phyloP scores from a whole-genome alignment of 2,329 filamentous ascomycete species.

The Simplicillium sp. region DNA sequence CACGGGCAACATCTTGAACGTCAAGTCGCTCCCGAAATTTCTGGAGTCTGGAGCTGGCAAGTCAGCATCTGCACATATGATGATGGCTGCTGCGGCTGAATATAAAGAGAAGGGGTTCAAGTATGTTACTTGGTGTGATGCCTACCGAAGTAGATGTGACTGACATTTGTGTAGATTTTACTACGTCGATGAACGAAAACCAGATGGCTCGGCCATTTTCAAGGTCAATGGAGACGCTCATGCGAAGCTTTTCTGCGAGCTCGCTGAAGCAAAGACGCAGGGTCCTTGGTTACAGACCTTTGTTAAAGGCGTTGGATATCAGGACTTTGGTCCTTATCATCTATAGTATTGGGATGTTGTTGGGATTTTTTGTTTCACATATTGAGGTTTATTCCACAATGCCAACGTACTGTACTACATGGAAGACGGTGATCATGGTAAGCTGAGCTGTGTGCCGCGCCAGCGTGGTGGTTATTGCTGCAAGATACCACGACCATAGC shows the following conservation, averaged over 20 bases:
- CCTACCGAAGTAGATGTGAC: background rate
- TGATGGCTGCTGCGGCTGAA: conserved; percentile 15
- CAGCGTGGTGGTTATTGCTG: no score
- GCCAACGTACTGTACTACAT: no score
- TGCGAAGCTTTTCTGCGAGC: no score
- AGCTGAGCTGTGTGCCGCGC: no score
- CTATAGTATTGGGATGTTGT: no score
- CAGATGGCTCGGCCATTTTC: conserved; percentile 22
- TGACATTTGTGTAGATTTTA: conserved; percentile 31
- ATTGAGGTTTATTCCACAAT: no score
- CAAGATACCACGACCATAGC: no score
- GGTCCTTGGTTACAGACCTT: conserved; percentile 36
- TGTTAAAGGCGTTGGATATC: conserved; percentile 30
- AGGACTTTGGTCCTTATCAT: conserved; percentile 15
- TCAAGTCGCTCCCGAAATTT: no score
- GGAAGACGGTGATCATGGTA: no score
- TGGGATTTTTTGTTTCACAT: no score
- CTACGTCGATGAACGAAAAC: conserved; percentile 37
- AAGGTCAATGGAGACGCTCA: conserved; percentile 10
- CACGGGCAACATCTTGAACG: no score
- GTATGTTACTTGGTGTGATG: conserved; percentile 11
- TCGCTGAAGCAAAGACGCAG: conserved; percentile 15
- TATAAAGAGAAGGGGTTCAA: conserved; percentile 25
- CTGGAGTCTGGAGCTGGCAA: no score
- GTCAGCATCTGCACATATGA: background rate